Percentiles rank a stretch among this genome's conserved stretches.
Conservation (phyloP, 805 yeast genomes). For the Suhomyces canberraensis region DNA sequence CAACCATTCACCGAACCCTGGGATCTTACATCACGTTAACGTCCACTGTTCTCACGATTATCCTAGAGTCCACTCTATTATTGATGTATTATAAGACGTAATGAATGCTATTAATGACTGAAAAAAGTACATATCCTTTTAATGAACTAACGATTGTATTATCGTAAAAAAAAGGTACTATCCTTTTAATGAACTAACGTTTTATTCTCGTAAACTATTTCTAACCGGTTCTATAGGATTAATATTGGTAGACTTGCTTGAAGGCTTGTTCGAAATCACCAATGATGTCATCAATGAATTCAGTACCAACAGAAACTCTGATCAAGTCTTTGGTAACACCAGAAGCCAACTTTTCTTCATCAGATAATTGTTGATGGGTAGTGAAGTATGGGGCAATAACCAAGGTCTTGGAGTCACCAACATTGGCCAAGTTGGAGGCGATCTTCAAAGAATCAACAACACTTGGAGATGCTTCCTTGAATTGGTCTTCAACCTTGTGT, state of each 20-base stretch:
- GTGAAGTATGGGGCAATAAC: conserved; percentile 96
- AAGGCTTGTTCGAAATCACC: conserved; percentile 82
- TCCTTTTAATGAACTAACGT: no score
- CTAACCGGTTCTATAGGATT: background rate
- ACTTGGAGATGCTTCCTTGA: conserved; percentile 73
- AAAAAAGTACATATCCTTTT: no score
- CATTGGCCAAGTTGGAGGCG: conserved; percentile 92
- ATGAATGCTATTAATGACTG: no score
- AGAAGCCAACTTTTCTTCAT: conserved; percentile 73
- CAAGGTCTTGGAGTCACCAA: conserved; percentile 93
- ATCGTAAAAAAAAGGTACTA: no score
- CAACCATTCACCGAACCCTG: background rate
- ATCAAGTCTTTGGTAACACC: conserved; percentile 89
- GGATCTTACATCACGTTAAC: background rate
- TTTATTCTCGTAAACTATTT: background rate
- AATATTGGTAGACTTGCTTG: conserved; percentile 47
- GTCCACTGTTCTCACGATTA: background rate
- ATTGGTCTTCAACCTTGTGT: conserved; percentile 44
- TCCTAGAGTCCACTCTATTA: background rate
- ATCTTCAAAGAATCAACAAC: conserved; percentile 82
- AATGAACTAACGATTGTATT: no score
- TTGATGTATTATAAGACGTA: no score
- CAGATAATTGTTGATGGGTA: conserved; percentile 87
- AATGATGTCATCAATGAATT: conserved; percentile 74
- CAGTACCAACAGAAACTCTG: conserved; percentile 85